Base-by-base conservation (phyloP, 2,329 filamentous ascomycete genomes). In the Botrytis squamosa region DNA sequence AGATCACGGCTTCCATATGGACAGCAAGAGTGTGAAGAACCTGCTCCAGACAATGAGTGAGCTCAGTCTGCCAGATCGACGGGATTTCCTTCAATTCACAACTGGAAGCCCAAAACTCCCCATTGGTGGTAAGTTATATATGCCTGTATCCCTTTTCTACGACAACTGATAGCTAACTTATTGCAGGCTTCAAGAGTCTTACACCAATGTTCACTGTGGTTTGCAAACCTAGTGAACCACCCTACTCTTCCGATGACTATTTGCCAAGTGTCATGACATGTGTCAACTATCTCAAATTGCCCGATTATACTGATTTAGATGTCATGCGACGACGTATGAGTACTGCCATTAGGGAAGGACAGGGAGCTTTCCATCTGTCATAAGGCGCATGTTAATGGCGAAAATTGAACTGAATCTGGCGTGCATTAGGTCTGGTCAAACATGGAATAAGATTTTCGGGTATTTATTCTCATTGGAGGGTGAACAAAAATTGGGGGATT, bases 221-320 rank as follows among this genome's bases (percentile, higher is more conserved):
- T 62, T 98, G 96, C 87, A 98, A 98, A 83, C 95, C 95, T n/a
- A 97, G 93, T 82, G 96, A 99, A 81, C 90, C 94, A 25, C 96
- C 96, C 2, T 96, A 95, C 82, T 92, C 91, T 5, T 95, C 95
- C 7, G 96, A 99, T 81, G 96, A 99, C 84, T 99, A 98, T 80
- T 88, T 99, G n/a, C 96, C 97, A 20, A 98, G 95, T 82, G 97
- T 99, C 82, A 99, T 99, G 97, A 99, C 97, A 18, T 99, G 97
- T 82, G 96, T 97, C 83, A 99, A 99, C 83, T 99, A 99, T 82
- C 89, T 99, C 80, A 99, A 99, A 84, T 88, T 99, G 80, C 96
- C 96, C 33, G 94, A 99, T 83, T 99, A 99, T 84, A 95, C 91
- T 77, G 90, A 85, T 78, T 85, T 97, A 75, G 89, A 93, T 2